Base-by-base conservation (phyloP, 208 protist species). In the Leishmania mexicana region DNA sequence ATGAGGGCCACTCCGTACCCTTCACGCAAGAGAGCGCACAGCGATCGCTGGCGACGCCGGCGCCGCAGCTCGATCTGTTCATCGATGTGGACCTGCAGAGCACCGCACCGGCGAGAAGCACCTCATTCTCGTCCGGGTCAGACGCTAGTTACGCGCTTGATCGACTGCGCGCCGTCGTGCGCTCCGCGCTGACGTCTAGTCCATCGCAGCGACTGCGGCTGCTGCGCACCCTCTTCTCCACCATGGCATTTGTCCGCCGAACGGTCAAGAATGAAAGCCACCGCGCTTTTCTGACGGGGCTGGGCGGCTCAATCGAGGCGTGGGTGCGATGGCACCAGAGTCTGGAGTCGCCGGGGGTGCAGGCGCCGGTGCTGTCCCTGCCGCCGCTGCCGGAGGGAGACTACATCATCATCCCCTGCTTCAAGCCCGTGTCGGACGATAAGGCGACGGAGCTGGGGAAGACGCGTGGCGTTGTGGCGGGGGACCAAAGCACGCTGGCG, bases 391-490 rank as follows among this genome's bases (percentile, higher is more conserved):
- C 94, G 17, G 83, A 88, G 1, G 94, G 94, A 28, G 90, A 95
- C 53, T 97, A 97, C 85, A 87, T 88, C 7, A 78, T 97, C 60
- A 85, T 95, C 51, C 86, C 90, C 0, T 88, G 86, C 24, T 84
- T 93, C 53, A 24, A 24, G 4, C 65, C 47, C 6, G 17, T 45
- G 19, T 21, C 64, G 90, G 87, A 84, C 62, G 82, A 4, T 83
- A 85, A 42, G 83, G 88, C 73, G 75, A 85, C 38, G 83, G 35
- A 81, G n/a, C 78, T 81, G 49, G 91, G 87, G 85, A 68, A 83
- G 24, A 88, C 85, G 57, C 87, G 85, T 54, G 77, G 87, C 24
- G 83, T 83, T 2, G 91, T 38, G 65, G n/a, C 17, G 19, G 65
- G 38, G 45, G 5, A 19, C 10, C 70, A 38, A 38, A 54, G 28